Base-by-base conservation (phyloP, 331 rosid species). In the Quercus phellos region DNA sequence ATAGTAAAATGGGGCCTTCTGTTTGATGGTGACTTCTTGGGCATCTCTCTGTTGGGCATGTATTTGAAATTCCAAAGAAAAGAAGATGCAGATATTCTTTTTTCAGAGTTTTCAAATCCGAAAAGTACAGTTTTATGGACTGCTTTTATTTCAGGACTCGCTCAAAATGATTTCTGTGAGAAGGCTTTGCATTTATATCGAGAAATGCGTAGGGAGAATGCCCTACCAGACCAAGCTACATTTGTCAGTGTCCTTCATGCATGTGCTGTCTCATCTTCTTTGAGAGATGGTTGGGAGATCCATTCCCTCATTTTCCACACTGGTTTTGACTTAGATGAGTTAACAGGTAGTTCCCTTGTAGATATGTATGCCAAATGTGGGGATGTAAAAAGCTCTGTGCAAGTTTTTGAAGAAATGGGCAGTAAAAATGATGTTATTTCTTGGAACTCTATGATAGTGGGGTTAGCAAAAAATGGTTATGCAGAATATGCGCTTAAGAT, bases 281-380 rank as follows among this genome's bases (percentile, higher is more conserved):
- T 90, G 83, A 80, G 61, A 60, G 90, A 87, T 63, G 97, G 97
- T 21, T 83, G 80, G 42, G 91, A 82, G 81, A 77, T 88, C 68
- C 98, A 92, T 84, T 80, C 97, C 74, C 87, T 94, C 38, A 72
- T 88, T 82, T 83, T 88, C 61, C 92, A 79, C 73, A 89, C 89
- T 21, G 92, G 97, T 77, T 89, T 89, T 81, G 78, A 90, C 86
- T 82, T 75, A 68, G 97, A 94, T 77, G 97, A 94, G 83, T 70
- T 88, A 70, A 90, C 89, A 3, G 70, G 93, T 74, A 91, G 95
- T 78, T 88, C 95, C 74, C 89, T 94, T 9, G 85, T 92, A 61
- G 97, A 94, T 85, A 92, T 94, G 98, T 94, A 92, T 81, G 94
- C 98, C 51, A 94, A 94, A 87, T 89, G 97, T 27, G 98, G 97